Percentiles rank a stretch among this genome's conserved stretches.
Conservation (phyloP, 2,329 filamentous ascomycete species). For the Penicillium rolfsii region DNA sequence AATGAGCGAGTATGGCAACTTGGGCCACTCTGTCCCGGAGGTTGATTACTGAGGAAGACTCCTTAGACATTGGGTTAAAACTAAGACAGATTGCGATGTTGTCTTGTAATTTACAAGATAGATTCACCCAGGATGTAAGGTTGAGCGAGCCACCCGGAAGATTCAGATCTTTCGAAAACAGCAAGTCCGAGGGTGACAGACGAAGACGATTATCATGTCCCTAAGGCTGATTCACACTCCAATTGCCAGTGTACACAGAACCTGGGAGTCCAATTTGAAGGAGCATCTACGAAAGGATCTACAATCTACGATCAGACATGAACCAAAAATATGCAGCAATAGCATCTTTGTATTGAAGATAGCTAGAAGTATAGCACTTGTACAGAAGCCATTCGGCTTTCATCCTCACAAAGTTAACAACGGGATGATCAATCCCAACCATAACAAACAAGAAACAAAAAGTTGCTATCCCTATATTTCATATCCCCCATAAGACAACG, state of each 20-base stretch:
- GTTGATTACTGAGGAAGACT: not conserved
- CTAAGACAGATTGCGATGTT: too few species aligned
- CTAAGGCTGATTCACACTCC: too few species aligned
- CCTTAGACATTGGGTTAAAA: too few species aligned
- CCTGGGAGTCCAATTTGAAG: not conserved
- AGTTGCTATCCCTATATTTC: slow-evolving; percentile 8
- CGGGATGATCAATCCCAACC: slow-evolving; percentile 12
- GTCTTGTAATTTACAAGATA: too few species aligned
- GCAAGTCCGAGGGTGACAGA: too few species aligned
- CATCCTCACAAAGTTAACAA: slow-evolving; percentile 11
- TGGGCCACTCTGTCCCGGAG: not conserved
- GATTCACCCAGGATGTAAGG: too few species aligned
- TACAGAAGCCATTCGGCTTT: slow-evolving; percentile 25
- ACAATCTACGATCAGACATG: not conserved
- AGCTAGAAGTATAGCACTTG: slow-evolving; percentile 23
- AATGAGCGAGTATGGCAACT: not conserved
- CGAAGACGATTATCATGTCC: too few species aligned
- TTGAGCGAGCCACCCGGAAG: too few species aligned
- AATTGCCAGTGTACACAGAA: not conserved
- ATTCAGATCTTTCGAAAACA: too few species aligned
- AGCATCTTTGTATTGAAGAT: slow-evolving; percentile 24
- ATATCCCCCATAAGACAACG: not conserved
- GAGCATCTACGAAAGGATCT: not conserved
- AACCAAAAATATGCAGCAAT: slow-evolving; percentile 2
- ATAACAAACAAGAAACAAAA: slow-evolving; percentile 5